Evolutionary conservation across 306 rosid species (phyloP).

Genomic region (Cicer yamashitae): DNA sequence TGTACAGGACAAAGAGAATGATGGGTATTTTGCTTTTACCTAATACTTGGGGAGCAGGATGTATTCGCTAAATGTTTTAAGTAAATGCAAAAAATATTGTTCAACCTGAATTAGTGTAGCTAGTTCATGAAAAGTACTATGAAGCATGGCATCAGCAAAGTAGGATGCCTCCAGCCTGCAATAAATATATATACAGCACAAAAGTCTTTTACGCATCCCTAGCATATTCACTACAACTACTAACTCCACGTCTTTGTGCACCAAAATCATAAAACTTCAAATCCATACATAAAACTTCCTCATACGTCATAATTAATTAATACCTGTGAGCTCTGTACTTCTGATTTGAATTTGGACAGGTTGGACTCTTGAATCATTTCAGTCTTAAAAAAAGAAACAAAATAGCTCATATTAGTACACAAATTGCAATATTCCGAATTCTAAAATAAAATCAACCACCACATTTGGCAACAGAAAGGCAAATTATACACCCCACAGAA

Average conservation of each 20-base stretch:
- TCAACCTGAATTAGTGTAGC: background rate
- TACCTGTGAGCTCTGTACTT: constrained; percentile 97
- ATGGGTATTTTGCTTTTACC: constrained; percentile 19
- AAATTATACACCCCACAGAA: background rate
- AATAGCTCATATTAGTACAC: constrained; percentile 17
- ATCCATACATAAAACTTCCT: background rate
- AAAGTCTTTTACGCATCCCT: background rate
- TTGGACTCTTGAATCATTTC: constrained; percentile 85
- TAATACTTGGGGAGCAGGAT: background rate
- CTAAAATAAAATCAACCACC: background rate
- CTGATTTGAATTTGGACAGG: constrained; percentile 85
- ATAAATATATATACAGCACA: background rate
- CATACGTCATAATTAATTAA: constrained; percentile 2
- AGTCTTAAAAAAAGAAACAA: constrained; percentile 48
- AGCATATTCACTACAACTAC: background rate
- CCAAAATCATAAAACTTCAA: constrained; percentile 21
- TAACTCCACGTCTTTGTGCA: background rate
- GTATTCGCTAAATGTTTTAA: constrained; percentile 12
- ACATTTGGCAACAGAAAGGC: background rate
- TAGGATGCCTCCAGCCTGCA: background rate
- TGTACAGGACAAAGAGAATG: constrained; percentile 16
- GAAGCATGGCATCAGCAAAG: constrained; percentile 12
- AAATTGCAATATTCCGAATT: background rate
- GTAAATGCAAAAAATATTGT: constrained; percentile 2
- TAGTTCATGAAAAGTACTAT: background rate